These are phyloP conservation scores for Lyophyllum semitale DNA, from an alignment of 768 basidiomycete species.

Conservation along the genomic window DNA sequence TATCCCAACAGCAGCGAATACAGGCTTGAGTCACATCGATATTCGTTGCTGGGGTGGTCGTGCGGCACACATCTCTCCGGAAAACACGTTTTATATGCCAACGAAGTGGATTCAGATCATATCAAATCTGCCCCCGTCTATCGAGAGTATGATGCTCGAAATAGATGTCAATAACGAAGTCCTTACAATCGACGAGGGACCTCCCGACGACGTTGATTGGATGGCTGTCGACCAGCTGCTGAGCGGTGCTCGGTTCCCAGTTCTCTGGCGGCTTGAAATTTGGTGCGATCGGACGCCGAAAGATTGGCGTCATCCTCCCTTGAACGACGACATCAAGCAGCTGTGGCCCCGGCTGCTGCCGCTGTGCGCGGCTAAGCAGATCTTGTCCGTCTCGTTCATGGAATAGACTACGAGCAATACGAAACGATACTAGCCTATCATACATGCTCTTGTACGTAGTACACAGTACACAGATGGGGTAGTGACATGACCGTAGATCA, in stretches of 20 bases:
- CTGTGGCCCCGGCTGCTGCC: neutral
- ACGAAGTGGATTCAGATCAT: neutral
- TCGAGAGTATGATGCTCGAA: neutral
- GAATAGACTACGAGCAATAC: too few relatives aligned
- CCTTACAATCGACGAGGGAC: neutral
- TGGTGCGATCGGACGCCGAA: neutral
- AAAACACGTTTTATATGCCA: neutral
- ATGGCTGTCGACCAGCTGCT: neutral
- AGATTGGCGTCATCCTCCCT: too few relatives aligned
- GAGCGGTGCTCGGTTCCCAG: neutral
- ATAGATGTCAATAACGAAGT: neutral
- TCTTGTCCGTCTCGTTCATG: too few relatives aligned
- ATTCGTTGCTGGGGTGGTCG: neutral
- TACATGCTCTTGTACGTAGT: too few relatives aligned
- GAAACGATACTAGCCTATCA: too few relatives aligned
- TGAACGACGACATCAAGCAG: neutral
- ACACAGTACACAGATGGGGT: too few relatives aligned
- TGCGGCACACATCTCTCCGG: neutral
- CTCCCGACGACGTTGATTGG: neutral
- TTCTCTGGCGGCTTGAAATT: neutral
- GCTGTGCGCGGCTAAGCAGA: neutral
- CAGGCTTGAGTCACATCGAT: neutral
- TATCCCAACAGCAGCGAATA: neutral
- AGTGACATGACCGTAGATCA: too few relatives aligned
- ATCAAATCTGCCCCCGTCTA: neutral